A percentile compares a stretch with the other conserved stretches of the same genome.
phyloP scores from a whole-genome alignment of 352 stramenopile genomes.

The Phytophthora tubulina region DNA sequence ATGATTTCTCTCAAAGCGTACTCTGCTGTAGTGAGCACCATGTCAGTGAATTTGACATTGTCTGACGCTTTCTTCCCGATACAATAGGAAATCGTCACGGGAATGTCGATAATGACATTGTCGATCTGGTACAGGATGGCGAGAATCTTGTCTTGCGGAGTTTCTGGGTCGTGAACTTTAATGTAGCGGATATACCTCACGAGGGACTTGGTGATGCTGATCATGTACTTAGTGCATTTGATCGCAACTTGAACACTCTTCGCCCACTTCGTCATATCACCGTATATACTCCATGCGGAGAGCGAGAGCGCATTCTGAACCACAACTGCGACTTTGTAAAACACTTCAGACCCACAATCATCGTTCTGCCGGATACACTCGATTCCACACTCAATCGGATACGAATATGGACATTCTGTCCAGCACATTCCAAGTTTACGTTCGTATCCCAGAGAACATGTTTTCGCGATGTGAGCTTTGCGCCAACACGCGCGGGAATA shows the following conservation, averaged over 20 bases:
- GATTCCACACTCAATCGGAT: slow-evolving; percentile 54
- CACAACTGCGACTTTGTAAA: slow-evolving; percentile 45
- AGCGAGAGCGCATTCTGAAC: slow-evolving; percentile 35
- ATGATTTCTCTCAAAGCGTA: slow-evolving; percentile 47
- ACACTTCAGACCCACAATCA: slow-evolving; percentile 43
- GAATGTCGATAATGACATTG: slow-evolving; percentile 58
- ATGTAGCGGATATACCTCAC: slow-evolving; percentile 46
- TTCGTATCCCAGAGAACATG: slow-evolving; percentile 45
- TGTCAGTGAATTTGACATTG: slow-evolving; percentile 40
- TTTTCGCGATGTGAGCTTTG: slow-evolving; percentile 49
- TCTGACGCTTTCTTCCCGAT: slow-evolving; percentile 42
- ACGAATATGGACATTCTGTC: slow-evolving; percentile 53
- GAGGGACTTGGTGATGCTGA: slow-evolving; percentile 47
- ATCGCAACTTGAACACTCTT: slow-evolving; percentile 38
- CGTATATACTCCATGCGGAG: slow-evolving; percentile 38
- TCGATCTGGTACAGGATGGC: slow-evolving; percentile 52
- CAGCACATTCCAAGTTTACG: slow-evolving; percentile 45
- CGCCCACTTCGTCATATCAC: slow-evolving; percentile 37
- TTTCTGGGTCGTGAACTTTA: slow-evolving; percentile 38
- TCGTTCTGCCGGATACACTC: slow-evolving; percentile 56
- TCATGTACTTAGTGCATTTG: slow-evolving; percentile 53
- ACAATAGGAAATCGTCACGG: slow-evolving; percentile 55
- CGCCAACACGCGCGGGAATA: slow-evolving; percentile 45
- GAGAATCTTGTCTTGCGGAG: slow-evolving; percentile 49
- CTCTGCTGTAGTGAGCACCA: slow-evolving; percentile 48